Percentiles rank a stretch among this genome's conserved stretches.
Conservation (phyloP, 164 flowering plant species). For the Amborella trichopoda region DNA sequence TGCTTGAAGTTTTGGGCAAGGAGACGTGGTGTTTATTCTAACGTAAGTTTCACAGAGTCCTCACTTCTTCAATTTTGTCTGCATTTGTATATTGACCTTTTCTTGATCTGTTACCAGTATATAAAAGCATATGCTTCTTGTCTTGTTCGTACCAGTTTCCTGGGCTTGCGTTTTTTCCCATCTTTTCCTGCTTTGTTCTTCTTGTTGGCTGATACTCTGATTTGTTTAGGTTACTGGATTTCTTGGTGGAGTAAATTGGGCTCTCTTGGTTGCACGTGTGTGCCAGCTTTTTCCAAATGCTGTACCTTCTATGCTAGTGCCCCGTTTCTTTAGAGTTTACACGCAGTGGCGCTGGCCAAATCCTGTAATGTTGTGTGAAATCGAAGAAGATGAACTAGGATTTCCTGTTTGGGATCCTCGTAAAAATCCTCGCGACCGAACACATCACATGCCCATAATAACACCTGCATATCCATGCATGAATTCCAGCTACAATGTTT, state of each 20-base stretch:
- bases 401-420: conserved; percentile 95
- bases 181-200: too few relatives aligned
- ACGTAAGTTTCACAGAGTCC: conserved; percentile 40
- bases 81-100: too few relatives aligned
- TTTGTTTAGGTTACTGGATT: conserved; percentile 78
- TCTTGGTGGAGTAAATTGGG: conserved; percentile 99
- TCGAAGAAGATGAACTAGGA: conserved; percentile 85
- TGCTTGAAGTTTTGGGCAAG: conserved; percentile 94
- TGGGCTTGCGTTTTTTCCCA: too few relatives aligned
- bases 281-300: conserved; percentile 98
- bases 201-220: neutral
- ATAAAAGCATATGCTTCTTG: too few relatives aligned
- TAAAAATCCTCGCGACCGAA: conserved; percentile 67
- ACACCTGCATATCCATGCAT: conserved; percentile 99
- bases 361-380: conserved; percentile 90
- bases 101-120: too few relatives aligned
- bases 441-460: conserved; percentile 93
- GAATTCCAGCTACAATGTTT: conserved; percentile 98
- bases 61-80: too few relatives aligned
- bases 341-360: conserved; percentile 99
- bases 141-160: too few relatives aligned
- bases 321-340: conserved; percentile 87
- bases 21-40: conserved; percentile 93
- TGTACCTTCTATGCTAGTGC: conserved; percentile 82
- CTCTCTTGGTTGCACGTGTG: conserved; percentile 82